Conservation (phyloP, 345 rosid genomes). For the Populus davidiana region DNA sequence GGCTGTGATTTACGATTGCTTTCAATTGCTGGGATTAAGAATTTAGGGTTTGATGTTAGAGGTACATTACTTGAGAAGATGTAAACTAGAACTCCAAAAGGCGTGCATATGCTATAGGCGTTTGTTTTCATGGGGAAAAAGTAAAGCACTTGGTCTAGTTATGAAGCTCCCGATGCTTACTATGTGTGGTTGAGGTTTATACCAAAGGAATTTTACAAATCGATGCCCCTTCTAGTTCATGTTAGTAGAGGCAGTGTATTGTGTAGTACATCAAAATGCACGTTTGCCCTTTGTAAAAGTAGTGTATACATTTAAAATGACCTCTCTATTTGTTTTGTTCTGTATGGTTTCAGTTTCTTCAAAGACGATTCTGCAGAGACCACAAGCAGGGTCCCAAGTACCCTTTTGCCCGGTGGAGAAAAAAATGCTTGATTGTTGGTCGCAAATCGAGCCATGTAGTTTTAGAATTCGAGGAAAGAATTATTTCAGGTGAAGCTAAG, state of each 20-base stretch:
- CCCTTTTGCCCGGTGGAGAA: slow-evolving; percentile 63
- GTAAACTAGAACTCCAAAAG: not conserved
- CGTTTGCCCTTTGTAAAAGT: not conserved
- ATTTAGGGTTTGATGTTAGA: not conserved
- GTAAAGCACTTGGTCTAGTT: not conserved
- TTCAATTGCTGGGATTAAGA: not conserved
- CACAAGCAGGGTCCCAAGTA: slow-evolving; percentile 68
- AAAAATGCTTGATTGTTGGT: slow-evolving; percentile 73
- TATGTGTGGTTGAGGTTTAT: not conserved
- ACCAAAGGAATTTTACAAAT: not conserved
- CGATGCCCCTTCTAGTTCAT: not conserved
- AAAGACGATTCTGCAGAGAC: slow-evolving; percentile 62
- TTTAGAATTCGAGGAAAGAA: slow-evolving; percentile 63
- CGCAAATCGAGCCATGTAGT: slow-evolving; percentile 56
- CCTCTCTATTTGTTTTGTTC: not conserved
- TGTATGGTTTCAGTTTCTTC: slow-evolving; percentile 59
- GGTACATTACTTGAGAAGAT: not conserved
- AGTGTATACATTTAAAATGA: not conserved
- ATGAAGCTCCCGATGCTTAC: not conserved
- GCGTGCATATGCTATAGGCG: not conserved
- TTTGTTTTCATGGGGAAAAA: not conserved
- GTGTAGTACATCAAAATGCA: not conserved
- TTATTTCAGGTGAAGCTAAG: slow-evolving; percentile 50
- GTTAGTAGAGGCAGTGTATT: not conserved
- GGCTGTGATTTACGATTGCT: not conserved